phyloP scores from a whole-genome alignment of 306 rosid genomes.

The Rosa chinensis region DNA sequence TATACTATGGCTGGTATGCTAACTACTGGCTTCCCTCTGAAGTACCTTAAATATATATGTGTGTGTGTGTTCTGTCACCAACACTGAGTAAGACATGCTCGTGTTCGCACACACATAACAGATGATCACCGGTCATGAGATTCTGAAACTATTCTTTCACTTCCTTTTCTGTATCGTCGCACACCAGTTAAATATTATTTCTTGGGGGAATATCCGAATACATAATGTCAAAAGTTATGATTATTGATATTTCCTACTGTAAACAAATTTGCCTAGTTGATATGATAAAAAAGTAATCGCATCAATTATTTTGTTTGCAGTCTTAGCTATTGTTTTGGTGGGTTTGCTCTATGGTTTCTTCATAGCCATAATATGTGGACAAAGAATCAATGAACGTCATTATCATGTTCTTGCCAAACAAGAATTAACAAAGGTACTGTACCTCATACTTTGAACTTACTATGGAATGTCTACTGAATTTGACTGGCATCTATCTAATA shows the following conservation, averaged over 20 bases:
- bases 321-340: conserved; percentile 88
- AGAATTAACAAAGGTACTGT: conserved; percentile 84
- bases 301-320: conserved; percentile 49
- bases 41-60: background rate
- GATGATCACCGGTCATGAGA: background rate
- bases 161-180: background rate
- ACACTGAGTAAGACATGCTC: background rate
- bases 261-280: background rate
- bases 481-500: background rate
- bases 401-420: conserved; percentile 98
- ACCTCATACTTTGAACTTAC: conserved; percentile 17
- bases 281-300: background rate
- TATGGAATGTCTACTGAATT: background rate
- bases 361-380: conserved; percentile 98
- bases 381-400: conserved; percentile 95
- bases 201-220: background rate
- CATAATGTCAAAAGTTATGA: background rate
- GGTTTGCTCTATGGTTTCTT: conserved; percentile 98
- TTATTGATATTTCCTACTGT: background rate
- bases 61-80: background rate
- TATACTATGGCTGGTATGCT: conserved; percentile 90
- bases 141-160: background rate
- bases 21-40: conserved; percentile 2
- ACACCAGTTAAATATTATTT: background rate
- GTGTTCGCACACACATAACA: background rate